Conservation (phyloP, 345 rosid genomes). For the Draba incana region DNA sequence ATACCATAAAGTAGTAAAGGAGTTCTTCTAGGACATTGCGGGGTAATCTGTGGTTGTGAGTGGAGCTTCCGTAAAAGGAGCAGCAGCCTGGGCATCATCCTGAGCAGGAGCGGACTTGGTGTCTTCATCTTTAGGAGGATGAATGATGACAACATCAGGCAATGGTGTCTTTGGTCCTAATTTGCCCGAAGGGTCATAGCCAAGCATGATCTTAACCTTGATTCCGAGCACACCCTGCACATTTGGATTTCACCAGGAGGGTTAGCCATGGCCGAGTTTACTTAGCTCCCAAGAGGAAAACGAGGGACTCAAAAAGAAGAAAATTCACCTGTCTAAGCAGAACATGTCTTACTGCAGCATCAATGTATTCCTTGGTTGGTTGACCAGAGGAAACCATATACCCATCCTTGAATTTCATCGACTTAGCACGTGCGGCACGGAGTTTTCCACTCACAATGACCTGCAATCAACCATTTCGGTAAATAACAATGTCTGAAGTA, state of each 20-base stretch:
- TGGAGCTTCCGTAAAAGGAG: constrained; percentile 32
- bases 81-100: constrained; percentile 17
- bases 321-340: constrained; percentile 64
- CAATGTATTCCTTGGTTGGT: constrained; percentile 74
- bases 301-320: background rate
- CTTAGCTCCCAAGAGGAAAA: background rate
- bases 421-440: constrained; percentile 74
- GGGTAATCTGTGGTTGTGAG: constrained; percentile 48
- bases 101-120: background rate
- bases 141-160: constrained; percentile 79
- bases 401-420: constrained; percentile 87
- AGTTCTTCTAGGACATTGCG: constrained; percentile 39
- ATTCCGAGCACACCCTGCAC: constrained; percentile 73
- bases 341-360: constrained; percentile 76
- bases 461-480: constrained; percentile 47
- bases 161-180: constrained; percentile 68
- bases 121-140: constrained; percentile 75
- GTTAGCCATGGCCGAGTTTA: background rate
- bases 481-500: no score
- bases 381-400: constrained; percentile 89
- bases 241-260: background rate
- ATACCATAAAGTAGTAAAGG: background rate
- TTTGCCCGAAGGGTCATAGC: constrained; percentile 76
- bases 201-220: constrained; percentile 78
- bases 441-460: constrained; percentile 77